phyloP scores from a whole-genome alignment of 495 filamentous ascomycete species.

The Xylaria venustula region DNA sequence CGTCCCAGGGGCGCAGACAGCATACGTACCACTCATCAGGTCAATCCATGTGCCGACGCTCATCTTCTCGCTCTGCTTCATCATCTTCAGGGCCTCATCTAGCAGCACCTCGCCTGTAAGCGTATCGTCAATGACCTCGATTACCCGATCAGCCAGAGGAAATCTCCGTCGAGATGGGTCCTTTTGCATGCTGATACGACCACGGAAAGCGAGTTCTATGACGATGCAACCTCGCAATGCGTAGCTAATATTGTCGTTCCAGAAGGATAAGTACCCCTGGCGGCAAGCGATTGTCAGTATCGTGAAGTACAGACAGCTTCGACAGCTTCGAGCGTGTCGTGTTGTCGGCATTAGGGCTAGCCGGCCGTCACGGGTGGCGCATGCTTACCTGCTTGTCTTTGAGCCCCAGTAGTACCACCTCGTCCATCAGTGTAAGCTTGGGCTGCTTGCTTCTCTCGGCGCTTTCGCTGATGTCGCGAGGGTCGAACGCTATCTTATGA shows the following conservation, averaged over 20 bases:
- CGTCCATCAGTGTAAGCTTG: constrained; percentile 97
- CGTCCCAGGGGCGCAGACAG: background rate
- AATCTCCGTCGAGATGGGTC: constrained; percentile 90
- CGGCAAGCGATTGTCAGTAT: constrained; percentile 13
- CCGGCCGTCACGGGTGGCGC: constrained; percentile 20
- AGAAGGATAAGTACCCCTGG: constrained; percentile 96
- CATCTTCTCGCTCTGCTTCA: constrained; percentile 99
- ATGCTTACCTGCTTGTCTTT: constrained; percentile 93
- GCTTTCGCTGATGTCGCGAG: constrained; percentile 94
- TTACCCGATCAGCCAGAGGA: constrained; percentile 85
- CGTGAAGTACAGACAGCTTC: background rate
- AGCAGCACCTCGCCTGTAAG: constrained; percentile 96
- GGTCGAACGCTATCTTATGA: constrained; percentile 98
- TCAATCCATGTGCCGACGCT: constrained; percentile 99
- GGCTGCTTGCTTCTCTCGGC: constrained; percentile 96
- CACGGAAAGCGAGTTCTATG: constrained; percentile 92
- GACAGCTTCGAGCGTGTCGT: background rate
- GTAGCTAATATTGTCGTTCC: constrained; percentile 99
- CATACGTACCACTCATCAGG: constrained; percentile 83
- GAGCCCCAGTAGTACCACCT: constrained; percentile 87
- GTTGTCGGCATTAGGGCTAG: constrained; percentile 14
- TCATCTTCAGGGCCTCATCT: constrained; percentile 99
- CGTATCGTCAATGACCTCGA: constrained; percentile 96
- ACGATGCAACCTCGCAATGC: constrained; percentile 97
- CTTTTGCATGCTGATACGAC: constrained; percentile 97